Evolutionary conservation across 495 filamentous ascomycete genomes (phyloP).

Genomic region (Thozetella sp.): DNA sequence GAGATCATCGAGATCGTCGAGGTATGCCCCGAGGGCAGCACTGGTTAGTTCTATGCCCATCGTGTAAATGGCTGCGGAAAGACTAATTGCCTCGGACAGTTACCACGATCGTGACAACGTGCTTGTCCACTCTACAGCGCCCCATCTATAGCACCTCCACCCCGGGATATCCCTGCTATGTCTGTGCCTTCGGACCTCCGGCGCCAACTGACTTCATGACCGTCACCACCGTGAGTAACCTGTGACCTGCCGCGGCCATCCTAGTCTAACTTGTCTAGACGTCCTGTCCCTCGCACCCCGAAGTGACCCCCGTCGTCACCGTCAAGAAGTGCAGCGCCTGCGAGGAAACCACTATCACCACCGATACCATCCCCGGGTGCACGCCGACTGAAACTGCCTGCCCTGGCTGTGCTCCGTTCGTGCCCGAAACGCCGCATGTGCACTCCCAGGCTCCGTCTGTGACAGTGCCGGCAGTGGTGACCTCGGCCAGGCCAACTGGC

Average conservation of each 20-base stretch:
- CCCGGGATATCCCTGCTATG: constrained; percentile 17
- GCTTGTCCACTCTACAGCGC: constrained; percentile 12
- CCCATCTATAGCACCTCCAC: constrained; percentile 22
- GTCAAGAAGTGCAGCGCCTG: constrained; percentile 6
- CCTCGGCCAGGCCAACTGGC: no score
- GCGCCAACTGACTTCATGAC: constrained; percentile 16
- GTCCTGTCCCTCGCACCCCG: not conserved
- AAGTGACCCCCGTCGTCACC: not conserved
- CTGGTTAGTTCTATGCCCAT: not conserved
- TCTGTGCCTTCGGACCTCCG: constrained; percentile 10
- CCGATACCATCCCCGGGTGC: not conserved
- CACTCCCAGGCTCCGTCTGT: not conserved
- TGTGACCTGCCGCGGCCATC: not conserved
- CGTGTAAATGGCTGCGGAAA: not conserved
- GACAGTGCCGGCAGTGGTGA: not conserved
- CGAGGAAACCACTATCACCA: not conserved
- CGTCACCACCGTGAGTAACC: constrained; percentile 7
- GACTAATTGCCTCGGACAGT: not conserved
- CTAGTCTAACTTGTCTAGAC: not conserved
- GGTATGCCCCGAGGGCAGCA: constrained; percentile 9
- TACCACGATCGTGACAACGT: constrained; percentile 3
- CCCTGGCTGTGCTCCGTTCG: constrained; percentile 1
- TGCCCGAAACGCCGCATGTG: not conserved
- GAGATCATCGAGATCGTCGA: constrained; percentile 14
- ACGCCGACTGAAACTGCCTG: not conserved